phyloP scores from a whole-genome alignment of 2,329 filamentous ascomycete species.

The Dothideomycetidae sp. region DNA sequence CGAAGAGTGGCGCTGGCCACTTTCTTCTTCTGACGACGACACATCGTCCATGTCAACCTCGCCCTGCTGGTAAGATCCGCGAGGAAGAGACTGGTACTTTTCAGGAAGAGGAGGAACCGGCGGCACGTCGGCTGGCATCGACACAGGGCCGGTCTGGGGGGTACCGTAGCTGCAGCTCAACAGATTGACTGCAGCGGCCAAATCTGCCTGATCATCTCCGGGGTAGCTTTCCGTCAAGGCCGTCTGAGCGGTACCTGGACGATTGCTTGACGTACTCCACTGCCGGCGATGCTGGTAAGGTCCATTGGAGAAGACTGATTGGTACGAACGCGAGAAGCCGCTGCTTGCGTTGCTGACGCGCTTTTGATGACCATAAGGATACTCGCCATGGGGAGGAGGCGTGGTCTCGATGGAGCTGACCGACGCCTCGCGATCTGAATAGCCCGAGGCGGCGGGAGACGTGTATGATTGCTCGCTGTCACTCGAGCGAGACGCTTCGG shows the following conservation, averaged over 20 bases:
- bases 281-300: conserved; percentile 47
- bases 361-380: conserved; percentile 29
- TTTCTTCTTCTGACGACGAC: conserved; percentile 37
- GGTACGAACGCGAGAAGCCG: conserved; percentile 60
- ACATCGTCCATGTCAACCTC: conserved; percentile 36
- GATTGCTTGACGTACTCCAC: conserved; percentile 50
- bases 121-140: conserved; percentile 58
- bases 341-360: conserved; percentile 33
- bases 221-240: conserved; percentile 51
- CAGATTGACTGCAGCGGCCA: conserved; percentile 80
- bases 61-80: conserved; percentile 15
- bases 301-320: conserved; percentile 47
- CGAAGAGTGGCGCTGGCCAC: conserved; percentile 44
- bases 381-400: conserved; percentile 63
- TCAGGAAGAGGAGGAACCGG: conserved; percentile 78
- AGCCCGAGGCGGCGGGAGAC: conserved; percentile 68
- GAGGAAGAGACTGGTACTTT: conserved; percentile 48
- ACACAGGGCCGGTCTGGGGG: conserved; percentile 48
- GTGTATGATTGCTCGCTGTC: conserved; percentile 69
- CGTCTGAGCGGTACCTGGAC: conserved; percentile 57
- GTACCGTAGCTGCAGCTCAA: conserved; percentile 87
- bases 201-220: conserved; percentile 70
- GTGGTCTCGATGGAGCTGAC: conserved; percentile 85
- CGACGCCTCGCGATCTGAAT: conserved; percentile 62
- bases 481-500: conserved; percentile 51